Evolutionary conservation across 129 eudicot genomes (phyloP).

Genomic region (Pittosporum tobira): DNA sequence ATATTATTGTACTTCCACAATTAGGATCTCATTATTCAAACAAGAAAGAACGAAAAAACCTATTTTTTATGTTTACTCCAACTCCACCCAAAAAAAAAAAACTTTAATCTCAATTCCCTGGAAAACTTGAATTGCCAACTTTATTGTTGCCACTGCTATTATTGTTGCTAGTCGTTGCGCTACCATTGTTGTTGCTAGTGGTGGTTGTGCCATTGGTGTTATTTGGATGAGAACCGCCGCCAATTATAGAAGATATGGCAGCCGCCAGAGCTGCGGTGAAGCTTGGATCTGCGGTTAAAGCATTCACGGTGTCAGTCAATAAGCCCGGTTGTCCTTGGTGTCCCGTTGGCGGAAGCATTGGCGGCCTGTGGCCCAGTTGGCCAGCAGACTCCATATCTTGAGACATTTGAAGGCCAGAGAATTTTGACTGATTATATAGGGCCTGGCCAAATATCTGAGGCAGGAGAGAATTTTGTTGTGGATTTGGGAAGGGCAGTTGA

Average conservation of each 20-base stretch:
- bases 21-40: slow-evolving; percentile 28
- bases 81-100: not conserved
- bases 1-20: slow-evolving; percentile 4
- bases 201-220: slow-evolving; percentile 15
- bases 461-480: slow-evolving; percentile 12
- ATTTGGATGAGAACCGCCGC: slow-evolving; percentile 26
- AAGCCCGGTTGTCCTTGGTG: slow-evolving; percentile 18
- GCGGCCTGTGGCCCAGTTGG: slow-evolving; percentile 13
- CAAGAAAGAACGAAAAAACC: slow-evolving; percentile 6
- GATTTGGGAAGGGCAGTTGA: slow-evolving; percentile 18
- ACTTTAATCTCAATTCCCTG: slow-evolving; percentile 27
- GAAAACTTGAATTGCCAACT: slow-evolving; percentile 41
- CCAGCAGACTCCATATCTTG: slow-evolving; percentile 10
- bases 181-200: slow-evolving; percentile 26
- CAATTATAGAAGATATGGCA: slow-evolving; percentile 48
- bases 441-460: slow-evolving; percentile 48
- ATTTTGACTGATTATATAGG: slow-evolving; percentile 46
- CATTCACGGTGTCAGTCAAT: slow-evolving; percentile 37
- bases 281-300: slow-evolving; percentile 48
- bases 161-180: slow-evolving; percentile 36
- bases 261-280: slow-evolving; percentile 63
- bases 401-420: slow-evolving; percentile 59
- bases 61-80: slow-evolving; percentile 9
- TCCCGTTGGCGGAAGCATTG: slow-evolving; percentile 6
- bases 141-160: slow-evolving; percentile 46